Conservation (phyloP, 2,329 filamentous ascomycete genomes). For the Nemania diffusa region DNA sequence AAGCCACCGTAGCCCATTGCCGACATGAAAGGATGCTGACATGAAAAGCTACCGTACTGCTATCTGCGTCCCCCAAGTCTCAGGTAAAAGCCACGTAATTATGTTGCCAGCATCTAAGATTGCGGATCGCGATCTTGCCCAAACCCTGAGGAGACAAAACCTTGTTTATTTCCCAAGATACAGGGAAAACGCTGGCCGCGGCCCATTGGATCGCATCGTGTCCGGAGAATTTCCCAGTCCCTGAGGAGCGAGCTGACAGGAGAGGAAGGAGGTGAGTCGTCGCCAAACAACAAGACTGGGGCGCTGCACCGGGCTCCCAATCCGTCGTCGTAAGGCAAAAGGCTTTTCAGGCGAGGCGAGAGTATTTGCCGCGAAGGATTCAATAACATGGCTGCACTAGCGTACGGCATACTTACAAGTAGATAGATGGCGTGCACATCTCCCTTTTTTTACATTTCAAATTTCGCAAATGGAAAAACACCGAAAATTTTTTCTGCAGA, state of each 20-base stretch:
- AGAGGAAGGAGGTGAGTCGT: constrained; percentile 28
- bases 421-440: too few species aligned
- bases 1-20: background rate
- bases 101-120: constrained; percentile 4
- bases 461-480: constrained; percentile 5
- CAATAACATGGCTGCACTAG: constrained; percentile 17
- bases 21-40: background rate
- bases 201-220: constrained; percentile 14
- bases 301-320: constrained; percentile 11
- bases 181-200: constrained; percentile 15
- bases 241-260: constrained; percentile 9
- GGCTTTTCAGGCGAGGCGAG: constrained; percentile 25
- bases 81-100: constrained; percentile 7
- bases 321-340: constrained; percentile 14
- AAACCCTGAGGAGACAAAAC: constrained; percentile 5
- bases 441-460: constrained; percentile 10
- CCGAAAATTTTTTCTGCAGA: background rate
- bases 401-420: background rate
- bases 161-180: background rate
- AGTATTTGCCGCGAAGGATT: constrained; percentile 27
- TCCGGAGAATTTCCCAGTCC: constrained; percentile 31
- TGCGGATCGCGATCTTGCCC: constrained; percentile 3
- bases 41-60: background rate
- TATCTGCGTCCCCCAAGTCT: background rate
- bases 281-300: constrained; percentile 20